phyloP scores from a whole-genome alignment of 2,329 filamentous ascomycete species.

The Chaetomium olivaceum region DNA sequence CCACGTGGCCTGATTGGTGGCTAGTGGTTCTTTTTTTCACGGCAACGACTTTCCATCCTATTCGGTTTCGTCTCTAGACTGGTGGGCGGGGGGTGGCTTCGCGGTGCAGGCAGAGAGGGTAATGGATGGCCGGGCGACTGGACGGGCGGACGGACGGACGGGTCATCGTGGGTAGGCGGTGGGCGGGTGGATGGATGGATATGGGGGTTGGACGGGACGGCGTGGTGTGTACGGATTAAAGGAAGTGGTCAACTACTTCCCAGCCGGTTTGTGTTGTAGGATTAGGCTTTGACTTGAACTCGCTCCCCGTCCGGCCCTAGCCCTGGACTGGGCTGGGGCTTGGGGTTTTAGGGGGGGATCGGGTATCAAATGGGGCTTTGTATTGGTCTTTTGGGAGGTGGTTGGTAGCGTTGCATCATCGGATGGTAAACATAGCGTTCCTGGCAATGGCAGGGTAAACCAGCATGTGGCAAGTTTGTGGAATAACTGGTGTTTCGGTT shows the following conservation, averaged over 20 bases:
- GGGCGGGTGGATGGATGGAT: background rate
- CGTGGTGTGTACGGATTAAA: background rate
- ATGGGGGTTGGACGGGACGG: background rate
- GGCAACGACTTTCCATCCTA: background rate
- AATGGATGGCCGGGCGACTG: background rate
- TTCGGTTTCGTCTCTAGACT: slow-evolving; percentile 1
- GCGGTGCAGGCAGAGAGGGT: background rate
- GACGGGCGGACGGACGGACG: background rate
- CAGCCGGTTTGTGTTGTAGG: background rate
- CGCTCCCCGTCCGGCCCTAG: background rate
- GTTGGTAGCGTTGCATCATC: background rate
- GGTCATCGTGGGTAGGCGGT: background rate
- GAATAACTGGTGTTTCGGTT: background rate
- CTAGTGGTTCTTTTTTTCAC: background rate
- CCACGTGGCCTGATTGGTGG: background rate
- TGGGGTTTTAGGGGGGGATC: too few relatives aligned
- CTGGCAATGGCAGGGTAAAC: background rate
- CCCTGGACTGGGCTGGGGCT: background rate
- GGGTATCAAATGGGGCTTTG: background rate
- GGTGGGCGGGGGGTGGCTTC: background rate
- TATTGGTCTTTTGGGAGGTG: background rate
- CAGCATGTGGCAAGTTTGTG: background rate
- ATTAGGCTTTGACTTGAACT: background rate
- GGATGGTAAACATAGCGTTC: background rate
- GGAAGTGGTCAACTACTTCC: background rate